These are phyloP conservation scores for Colletotrichum sp. DNA, from an alignment of 2,329 filamentous ascomycete genomes.

Conservation along the genomic window DNA sequence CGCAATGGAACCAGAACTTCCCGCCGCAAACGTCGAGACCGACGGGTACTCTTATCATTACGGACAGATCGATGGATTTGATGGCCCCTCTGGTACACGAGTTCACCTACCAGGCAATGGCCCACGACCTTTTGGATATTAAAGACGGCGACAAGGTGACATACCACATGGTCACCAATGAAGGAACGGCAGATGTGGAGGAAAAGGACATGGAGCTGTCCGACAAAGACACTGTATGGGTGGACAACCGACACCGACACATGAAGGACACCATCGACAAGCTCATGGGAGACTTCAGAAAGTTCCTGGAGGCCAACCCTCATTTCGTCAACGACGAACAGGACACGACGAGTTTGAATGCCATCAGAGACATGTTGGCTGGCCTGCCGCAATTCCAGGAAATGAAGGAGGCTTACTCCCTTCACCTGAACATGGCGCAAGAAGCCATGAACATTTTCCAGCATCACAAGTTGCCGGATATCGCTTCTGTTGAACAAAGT, in stretches of 20 bases:
- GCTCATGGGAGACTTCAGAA: constrained; percentile 89
- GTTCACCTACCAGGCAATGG: constrained; percentile 99
- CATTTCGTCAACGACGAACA: constrained; percentile 82
- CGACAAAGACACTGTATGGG: constrained; percentile 94
- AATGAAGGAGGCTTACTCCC: constrained; percentile 92
- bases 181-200: constrained; percentile 72
- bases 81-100: constrained; percentile 89
- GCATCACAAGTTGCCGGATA: constrained; percentile 80
- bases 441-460: constrained; percentile 97
- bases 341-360: constrained; percentile 79
- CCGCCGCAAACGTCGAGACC: constrained; percentile 81
- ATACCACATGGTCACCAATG: constrained; percentile 81
- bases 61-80: constrained; percentile 92
- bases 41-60: constrained; percentile 82
- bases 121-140: constrained; percentile 88
- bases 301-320: constrained; percentile 88
- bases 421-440: constrained; percentile 96
- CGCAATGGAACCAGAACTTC: constrained; percentile 82
- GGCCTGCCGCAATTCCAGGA: constrained; percentile 93
- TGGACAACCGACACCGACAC: constrained; percentile 90
- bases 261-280: constrained; percentile 99
- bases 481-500: constrained; percentile 88
- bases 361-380: constrained; percentile 96
- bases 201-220: constrained; percentile 90
- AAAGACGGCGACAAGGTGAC: constrained; percentile 88